A percentile compares a stretch with the other conserved stretches of the same genome.
Evolutionary conservation across 2,329 filamentous ascomycete genomes (phyloP).

Genomic region (Phaeosphaeria sp.): DNA sequence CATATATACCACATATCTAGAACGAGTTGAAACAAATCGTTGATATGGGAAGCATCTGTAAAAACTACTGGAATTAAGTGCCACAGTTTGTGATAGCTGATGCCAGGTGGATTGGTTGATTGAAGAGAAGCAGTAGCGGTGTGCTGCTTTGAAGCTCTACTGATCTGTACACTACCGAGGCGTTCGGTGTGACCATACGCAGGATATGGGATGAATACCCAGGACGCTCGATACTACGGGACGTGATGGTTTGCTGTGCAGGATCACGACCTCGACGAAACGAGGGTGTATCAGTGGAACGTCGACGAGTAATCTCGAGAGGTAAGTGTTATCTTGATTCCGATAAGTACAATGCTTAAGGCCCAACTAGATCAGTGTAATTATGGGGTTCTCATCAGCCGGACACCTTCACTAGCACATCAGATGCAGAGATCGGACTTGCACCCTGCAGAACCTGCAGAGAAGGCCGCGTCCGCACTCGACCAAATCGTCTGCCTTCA

Average conservation of each 20-base stretch:
- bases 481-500: neutral
- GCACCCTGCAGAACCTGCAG: neutral
- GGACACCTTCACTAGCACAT: neutral
- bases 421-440: neutral
- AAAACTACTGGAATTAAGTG: too few species aligned
- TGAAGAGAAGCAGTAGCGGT: too few species aligned
- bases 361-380: neutral
- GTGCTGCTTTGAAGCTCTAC: too few species aligned
- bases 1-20: too few species aligned
- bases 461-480: neutral
- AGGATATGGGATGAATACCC: neutral
- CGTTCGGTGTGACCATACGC: neutral
- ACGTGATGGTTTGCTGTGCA: neutral
- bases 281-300: neutral
- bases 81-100: too few species aligned
- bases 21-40: too few species aligned
- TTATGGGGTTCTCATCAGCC: neutral
- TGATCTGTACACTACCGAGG: too few species aligned
- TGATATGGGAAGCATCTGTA: too few species aligned
- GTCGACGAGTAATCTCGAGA: neutral
- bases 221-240: neutral
- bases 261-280: neutral
- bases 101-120: too few species aligned
- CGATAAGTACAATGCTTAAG: neutral
- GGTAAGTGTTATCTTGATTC: neutral